Evolutionary conservation across 2,329 filamentous ascomycete genomes (phyloP), one percentile per base, ranked within the genome.

Genomic region (Aspergillus intermedius): DNA sequence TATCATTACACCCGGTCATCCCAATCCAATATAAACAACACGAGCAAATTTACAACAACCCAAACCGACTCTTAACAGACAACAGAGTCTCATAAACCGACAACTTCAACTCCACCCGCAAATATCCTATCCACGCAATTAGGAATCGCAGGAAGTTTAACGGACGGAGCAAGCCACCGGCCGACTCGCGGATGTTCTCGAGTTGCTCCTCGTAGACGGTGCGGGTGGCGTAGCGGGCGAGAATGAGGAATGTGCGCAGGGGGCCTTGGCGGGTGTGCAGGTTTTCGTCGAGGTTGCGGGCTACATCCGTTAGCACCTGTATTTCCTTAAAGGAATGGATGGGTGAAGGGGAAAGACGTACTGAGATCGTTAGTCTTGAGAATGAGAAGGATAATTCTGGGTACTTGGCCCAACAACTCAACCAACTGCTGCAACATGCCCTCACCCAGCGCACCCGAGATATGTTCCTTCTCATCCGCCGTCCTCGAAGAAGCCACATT

Each of bases 341-440:
- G n/a, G 9, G 34, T 17, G 34, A 6, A 34, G 35, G 25, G 5
- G 44, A 28, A 12, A 8, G 34, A 70, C 76, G 63, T 70, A 80
- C 76, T 98, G 35, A 98, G 75, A 70, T 98, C 93, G 66, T 98
- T 98, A 2, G 93, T 98, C 74, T 98, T 98, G 53, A 98, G 78
- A 57, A 98, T 97, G 23, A 98, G 76, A 10, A 98, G 77, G 47
- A 98, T 95, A 55, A 98, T 88, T 41, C 90, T 78, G 0, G 93
- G 93, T 5, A 98, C 91, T 60, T 88, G 82, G 43, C 89, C 88
- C 4, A 98, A 80, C 56, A 98, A 76, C 57, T 91, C 84, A 6
- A 98, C 88, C 5, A 98, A 77, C 60, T 96, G 86, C 52, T 87
- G 87, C 34, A 98, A 77, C 65, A 98, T 80, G 8, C 91, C 91